phyloP scores from a whole-genome alignment of 345 rosid genomes.

The Pugionium cornutum region DNA sequence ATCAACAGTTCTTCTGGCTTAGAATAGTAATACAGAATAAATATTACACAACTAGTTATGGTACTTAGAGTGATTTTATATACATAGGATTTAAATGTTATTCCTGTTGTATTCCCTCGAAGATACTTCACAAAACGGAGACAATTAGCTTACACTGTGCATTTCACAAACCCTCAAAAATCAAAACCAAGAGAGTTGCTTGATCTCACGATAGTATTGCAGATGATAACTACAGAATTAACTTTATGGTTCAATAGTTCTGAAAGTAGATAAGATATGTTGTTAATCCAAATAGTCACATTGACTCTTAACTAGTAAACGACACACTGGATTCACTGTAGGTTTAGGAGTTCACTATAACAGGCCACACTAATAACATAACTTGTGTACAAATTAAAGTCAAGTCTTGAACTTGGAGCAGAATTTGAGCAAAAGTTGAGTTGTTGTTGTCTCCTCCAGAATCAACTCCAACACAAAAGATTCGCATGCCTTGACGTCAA shows the following conservation, averaged over 20 bases:
- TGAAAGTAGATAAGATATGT: not conserved
- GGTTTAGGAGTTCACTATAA: not conserved
- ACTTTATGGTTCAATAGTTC: no score
- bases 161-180: no score
- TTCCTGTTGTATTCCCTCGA: constrained; percentile 1
- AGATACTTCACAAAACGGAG: no score
- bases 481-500: not conserved
- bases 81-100: not conserved
- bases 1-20: constrained; percentile 22
- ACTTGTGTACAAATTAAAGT: constrained; percentile 7
- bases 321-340: not conserved
- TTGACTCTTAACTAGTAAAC: not conserved
- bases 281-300: not conserved
- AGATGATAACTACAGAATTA: no score
- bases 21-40: constrained; percentile 18
- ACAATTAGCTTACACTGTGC: no score
- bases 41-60: constrained; percentile 19
- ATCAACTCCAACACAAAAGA: constrained; percentile 24
- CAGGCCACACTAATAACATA: not conserved
- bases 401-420: constrained; percentile 17
- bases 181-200: no score
- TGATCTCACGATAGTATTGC: no score
- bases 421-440: constrained; percentile 5
- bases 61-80: constrained; percentile 1
- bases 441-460: constrained; percentile 12